Evolutionary conservation across 75 land plant species (phyloP).

Genomic region (Pinus taeda): DNA sequence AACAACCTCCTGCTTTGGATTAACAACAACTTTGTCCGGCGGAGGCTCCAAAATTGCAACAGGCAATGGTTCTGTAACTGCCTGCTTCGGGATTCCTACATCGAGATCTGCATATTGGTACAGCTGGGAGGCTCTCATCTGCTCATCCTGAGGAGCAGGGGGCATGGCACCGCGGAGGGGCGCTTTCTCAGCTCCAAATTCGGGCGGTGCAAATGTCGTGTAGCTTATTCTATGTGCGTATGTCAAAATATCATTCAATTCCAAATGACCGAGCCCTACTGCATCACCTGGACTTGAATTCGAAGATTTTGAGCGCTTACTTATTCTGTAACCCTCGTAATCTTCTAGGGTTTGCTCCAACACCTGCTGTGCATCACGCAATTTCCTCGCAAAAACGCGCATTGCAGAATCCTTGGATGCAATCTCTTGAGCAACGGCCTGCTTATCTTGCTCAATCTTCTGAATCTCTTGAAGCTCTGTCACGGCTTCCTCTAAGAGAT

Average conservation of each 20-base stretch:
- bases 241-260: slow-evolving; percentile 65
- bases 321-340: slow-evolving; percentile 50
- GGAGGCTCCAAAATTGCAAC: slow-evolving; percentile 28
- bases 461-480: slow-evolving; percentile 82
- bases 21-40: slow-evolving; percentile 3
- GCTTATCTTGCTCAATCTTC: slow-evolving; percentile 71
- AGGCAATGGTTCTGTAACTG: slow-evolving; percentile 29
- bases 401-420: slow-evolving; percentile 49
- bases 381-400: slow-evolving; percentile 67
- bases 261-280: slow-evolving; percentile 20
- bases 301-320: slow-evolving; percentile 26
- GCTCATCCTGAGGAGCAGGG: slow-evolving; percentile 93
- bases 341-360: slow-evolving; percentile 79
- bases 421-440: slow-evolving; percentile 46
- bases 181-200: slow-evolving; percentile 67
- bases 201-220: slow-evolving; percentile 96
- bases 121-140: slow-evolving; percentile 83
- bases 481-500: slow-evolving; percentile 77
- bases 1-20: neutral
- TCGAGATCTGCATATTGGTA: slow-evolving; percentile 71
- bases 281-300: slow-evolving; percentile 10
- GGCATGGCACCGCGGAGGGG: slow-evolving; percentile 87
- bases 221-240: slow-evolving; percentile 94
- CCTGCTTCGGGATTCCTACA: slow-evolving; percentile 65
- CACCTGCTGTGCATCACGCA: slow-evolving; percentile 70